Evolutionary conservation across 257 asterid genomes (phyloP).

Genomic region (Gynochthodes officinalis): DNA sequence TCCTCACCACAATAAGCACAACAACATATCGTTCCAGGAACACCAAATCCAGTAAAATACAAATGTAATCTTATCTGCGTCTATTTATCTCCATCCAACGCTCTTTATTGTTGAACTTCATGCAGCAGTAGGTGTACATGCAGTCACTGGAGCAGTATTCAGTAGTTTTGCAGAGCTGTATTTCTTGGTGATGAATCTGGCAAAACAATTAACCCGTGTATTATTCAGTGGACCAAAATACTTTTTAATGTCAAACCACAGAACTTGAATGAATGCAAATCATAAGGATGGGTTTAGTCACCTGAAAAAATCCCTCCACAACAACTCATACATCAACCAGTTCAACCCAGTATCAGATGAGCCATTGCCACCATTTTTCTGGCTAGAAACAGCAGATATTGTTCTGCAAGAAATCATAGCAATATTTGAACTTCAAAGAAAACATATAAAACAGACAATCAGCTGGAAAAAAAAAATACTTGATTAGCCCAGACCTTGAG

Average conservation of each 20-base stretch:
- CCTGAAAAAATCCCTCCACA: constrained; percentile 99
- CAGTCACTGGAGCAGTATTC: constrained; percentile 66
- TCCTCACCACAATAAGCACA: background rate
- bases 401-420: constrained; percentile 40
- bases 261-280: background rate
- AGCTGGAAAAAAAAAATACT: background rate
- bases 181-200: constrained; percentile 93
- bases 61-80: constrained; percentile 9
- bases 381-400: constrained; percentile 51
- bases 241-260: background rate
- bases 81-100: background rate
- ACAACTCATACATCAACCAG: constrained; percentile 93
- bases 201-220: background rate
- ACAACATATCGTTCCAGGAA: background rate
- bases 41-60: constrained; percentile 13
- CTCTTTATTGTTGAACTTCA: constrained; percentile 28
- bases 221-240: background rate
- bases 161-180: constrained; percentile 67
- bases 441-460: background rate
- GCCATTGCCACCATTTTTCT: constrained; percentile 48
- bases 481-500: constrained; percentile 47
- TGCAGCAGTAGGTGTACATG: constrained; percentile 66
- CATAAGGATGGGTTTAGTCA: constrained; percentile 16
- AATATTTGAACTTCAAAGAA: background rate
- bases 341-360: constrained; percentile 61